phyloP scores from a whole-genome alignment of 2,329 filamentous ascomycete species.

The Exophiala sp. region DNA sequence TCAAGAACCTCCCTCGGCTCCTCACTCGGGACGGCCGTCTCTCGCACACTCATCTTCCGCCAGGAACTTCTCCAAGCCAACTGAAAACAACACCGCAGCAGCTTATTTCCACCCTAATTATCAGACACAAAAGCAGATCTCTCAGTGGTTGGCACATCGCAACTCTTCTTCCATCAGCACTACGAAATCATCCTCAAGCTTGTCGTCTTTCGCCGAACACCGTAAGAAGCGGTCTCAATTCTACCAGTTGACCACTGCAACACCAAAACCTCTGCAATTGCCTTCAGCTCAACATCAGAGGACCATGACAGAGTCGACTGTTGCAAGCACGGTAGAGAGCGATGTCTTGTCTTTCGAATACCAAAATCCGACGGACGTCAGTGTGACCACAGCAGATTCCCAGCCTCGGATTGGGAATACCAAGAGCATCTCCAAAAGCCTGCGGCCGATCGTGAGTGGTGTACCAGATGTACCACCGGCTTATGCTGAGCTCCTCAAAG shows the following conservation, averaged over 20 bases:
- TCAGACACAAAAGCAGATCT: conserved; percentile 24
- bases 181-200: conserved; percentile 21
- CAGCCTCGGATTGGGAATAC: conserved; percentile 22
- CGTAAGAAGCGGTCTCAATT: conserved; percentile 27
- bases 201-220: conserved; percentile 27
- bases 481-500: conserved; percentile 17
- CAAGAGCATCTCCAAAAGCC: conserved; percentile 15
- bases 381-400: conserved; percentile 19
- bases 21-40: background rate
- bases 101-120: conserved; percentile 21
- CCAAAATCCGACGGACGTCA: conserved; percentile 23
- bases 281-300: conserved; percentile 18
- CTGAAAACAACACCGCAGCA: conserved; percentile 7
- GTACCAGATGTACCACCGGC: conserved; percentile 16
- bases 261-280: conserved; percentile 19
- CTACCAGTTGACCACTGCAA: conserved; percentile 24
- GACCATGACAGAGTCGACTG: conserved; percentile 27
- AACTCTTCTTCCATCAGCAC: conserved; percentile 25
- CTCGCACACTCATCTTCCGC: conserved; percentile 1
- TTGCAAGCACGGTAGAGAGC: conserved; percentile 24
- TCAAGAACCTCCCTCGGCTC: background rate
- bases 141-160: conserved; percentile 25
- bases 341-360: conserved; percentile 22
- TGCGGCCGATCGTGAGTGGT: conserved; percentile 20
- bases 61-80: conserved; percentile 22